Base-by-base conservation (phyloP, 768 basidiomycete genomes). In the Phylloporus rhodoxanthus region DNA sequence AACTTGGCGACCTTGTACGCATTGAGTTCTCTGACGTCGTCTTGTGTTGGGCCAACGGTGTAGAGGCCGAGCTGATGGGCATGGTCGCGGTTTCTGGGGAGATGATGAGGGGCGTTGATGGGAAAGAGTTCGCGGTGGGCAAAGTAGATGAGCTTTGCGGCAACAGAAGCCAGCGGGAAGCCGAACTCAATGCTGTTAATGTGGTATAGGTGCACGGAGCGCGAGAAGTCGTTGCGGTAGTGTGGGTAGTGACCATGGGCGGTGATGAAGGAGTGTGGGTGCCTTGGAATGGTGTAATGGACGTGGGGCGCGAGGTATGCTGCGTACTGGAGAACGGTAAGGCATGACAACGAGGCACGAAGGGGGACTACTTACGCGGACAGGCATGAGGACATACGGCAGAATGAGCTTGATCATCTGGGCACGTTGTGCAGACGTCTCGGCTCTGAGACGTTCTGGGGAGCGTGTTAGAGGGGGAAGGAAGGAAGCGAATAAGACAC, bases 61-160 rank as follows among this genome's bases (percentile, higher is more conserved):
- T 48, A 56, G n/a, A 59, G 47, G 0, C 65, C 46, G 20, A 64
- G 56, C 17, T 63, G 59, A 5, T 54, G 37, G 2, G 67, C 25
- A 29, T 69, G 60, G 1, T 55, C 59, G 33, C 68, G 66, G 19
- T 68, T 69, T 36, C 63, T 55, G 1, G 66, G 59, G 19, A 70
- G 69, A 8, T 67, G 64, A 0, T 66, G 61, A 2, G 79, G 77
- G 29, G 79, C 58, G 9, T 48, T 58, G 52, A 84, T 70, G 0
- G 74, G 70, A 3, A 66, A 57, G 7, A 74, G 55, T 53, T 87
- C 83, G 23, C 77, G 70, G 17, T 80, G 76, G 9, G 81, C 70
- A 41, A 84, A 74, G 67, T 78, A 87, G 29, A 85, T 62, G 8
- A 86, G 72, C 33, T 78, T 82, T 0, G 86, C 86, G 0, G 84